These are phyloP conservation scores for Schoenoplectus triqueter DNA, from an alignment of 202 grass and related monocot species.

Conservation along the genomic window DNA sequence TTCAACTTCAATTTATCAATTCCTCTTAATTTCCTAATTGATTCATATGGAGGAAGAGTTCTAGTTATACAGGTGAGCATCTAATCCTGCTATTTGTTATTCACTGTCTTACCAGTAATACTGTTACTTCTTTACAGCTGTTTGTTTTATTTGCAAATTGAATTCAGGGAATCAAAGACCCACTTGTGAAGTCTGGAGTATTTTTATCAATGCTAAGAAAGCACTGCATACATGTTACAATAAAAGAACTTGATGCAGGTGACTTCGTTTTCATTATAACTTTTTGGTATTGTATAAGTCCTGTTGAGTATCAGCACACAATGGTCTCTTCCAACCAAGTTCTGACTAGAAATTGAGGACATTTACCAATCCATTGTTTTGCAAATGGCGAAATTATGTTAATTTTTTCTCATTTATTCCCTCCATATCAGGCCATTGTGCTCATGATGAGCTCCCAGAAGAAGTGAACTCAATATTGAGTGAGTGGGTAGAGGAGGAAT, in stretches of 20 bases:
- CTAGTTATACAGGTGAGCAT: constrained; percentile 74
- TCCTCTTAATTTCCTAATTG: constrained; percentile 88
- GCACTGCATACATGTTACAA: constrained; percentile 60
- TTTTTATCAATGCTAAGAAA: constrained; percentile 76
- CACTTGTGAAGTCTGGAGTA: constrained; percentile 65
- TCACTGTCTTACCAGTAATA: constrained; percentile 15
- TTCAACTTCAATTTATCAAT: constrained; percentile 84
- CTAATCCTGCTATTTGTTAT: constrained; percentile 20
- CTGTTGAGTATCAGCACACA: constrained; percentile 7
- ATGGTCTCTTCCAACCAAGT: neutral
- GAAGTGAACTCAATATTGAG: constrained; percentile 71
- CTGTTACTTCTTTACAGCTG: constrained; percentile 34
- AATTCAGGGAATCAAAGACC: constrained; percentile 83
- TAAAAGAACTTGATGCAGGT: constrained; percentile 88
- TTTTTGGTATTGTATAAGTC: neutral
- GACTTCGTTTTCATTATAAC: constrained; percentile 21
- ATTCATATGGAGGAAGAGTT: constrained; percentile 81
- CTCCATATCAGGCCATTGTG: constrained; percentile 71
- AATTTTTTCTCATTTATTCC: constrained; percentile 13
- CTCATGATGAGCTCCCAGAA: constrained; percentile 85
- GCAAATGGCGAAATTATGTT: constrained; percentile 6
- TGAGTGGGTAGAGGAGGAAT: constrained; percentile 59
- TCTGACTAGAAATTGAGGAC: neutral
- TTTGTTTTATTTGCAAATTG: constrained; percentile 36
- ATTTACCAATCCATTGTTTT: neutral